phyloP scores from a whole-genome alignment of 1,139 yeast species.

The Candida anutae region DNA sequence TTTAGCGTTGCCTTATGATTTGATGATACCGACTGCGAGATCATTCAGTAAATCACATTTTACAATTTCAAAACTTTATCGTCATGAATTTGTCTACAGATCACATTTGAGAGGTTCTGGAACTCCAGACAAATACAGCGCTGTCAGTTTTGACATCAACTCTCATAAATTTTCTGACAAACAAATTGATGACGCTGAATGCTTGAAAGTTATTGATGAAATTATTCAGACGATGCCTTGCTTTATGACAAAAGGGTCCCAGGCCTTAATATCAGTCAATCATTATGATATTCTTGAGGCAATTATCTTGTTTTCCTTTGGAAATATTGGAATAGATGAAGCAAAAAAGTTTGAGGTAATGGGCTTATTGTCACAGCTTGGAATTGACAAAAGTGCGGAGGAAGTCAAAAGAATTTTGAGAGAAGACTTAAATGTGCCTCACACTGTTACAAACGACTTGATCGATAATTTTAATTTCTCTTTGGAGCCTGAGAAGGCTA shows the following conservation, averaged over 20 bases:
- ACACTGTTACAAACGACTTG: conserved; percentile 71
- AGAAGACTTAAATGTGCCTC: conserved; percentile 65
- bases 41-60: conserved; percentile 58
- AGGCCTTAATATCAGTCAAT: conserved; percentile 55
- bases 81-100: conserved; percentile 78
- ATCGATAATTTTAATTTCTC: conserved; percentile 73
- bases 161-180: conserved; percentile 39
- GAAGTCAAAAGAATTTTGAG: conserved; percentile 61
- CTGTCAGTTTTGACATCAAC: conserved; percentile 79
- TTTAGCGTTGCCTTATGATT: conserved; percentile 79
- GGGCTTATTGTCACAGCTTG: conserved; percentile 65
- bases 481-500: conserved; percentile 58
- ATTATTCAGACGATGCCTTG: conserved; percentile 58
- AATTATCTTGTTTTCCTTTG: conserved; percentile 56
- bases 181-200: conserved; percentile 72
- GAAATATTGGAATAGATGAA: conserved; percentile 57
- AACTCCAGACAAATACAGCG: conserved; percentile 72
- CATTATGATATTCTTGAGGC: conserved; percentile 75
- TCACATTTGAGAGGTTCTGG: conserved; percentile 47
- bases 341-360: conserved; percentile 65
- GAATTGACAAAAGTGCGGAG: conserved; percentile 58
- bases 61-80: conserved; percentile 52
- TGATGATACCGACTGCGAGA: conserved; percentile 85
- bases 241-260: conserved; percentile 39
- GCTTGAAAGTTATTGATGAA: conserved; percentile 75